phyloP scores from a whole-genome alignment of 371 early-diverging fungal species.

The Syncephalastrum monosporum region DNA sequence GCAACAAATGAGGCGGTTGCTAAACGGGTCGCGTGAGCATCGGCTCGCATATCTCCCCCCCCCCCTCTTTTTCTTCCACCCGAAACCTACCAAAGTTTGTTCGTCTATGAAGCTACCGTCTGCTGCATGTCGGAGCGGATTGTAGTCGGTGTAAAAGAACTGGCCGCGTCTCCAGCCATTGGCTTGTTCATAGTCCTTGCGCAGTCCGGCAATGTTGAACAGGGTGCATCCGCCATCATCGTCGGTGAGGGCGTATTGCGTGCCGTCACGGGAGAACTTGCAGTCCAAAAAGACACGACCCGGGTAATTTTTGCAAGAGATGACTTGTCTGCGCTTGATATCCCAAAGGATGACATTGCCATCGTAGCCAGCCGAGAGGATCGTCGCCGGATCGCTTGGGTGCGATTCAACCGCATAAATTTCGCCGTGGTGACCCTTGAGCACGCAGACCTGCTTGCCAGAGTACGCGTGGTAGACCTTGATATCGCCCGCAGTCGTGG shows the following conservation, averaged over 20 bases:
- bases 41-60: neutral
- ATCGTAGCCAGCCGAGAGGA: slow-evolving; percentile 84
- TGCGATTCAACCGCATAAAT: slow-evolving; percentile 79
- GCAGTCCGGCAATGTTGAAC: slow-evolving; percentile 62
- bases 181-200: slow-evolving; percentile 58
- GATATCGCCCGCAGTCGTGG: slow-evolving; percentile 60
- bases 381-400: slow-evolving; percentile 64
- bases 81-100: slow-evolving; percentile 45
- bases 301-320: slow-evolving; percentile 28
- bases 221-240: slow-evolving; percentile 69
- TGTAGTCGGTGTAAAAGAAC: slow-evolving; percentile 74
- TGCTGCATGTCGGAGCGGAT: slow-evolving; percentile 59
- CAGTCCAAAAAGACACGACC: slow-evolving; percentile 47
- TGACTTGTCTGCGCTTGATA: slow-evolving; percentile 21
- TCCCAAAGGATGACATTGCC: slow-evolving; percentile 88
- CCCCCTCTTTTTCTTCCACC: too few species aligned
- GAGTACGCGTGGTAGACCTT: slow-evolving; percentile 60
- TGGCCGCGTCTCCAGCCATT: slow-evolving; percentile 67
- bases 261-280: slow-evolving; percentile 57
- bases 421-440: slow-evolving; percentile 64
- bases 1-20: slow-evolving; percentile 67
- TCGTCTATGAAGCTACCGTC: slow-evolving; percentile 75
- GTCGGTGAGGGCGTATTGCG: slow-evolving; percentile 67
- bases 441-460: slow-evolving; percentile 52
- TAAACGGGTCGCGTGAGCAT: slow-evolving; percentile 9